phyloP scores from a whole-genome alignment of 768 basidiomycete genomes.

The Boletus pseudo-olivaceus region DNA sequence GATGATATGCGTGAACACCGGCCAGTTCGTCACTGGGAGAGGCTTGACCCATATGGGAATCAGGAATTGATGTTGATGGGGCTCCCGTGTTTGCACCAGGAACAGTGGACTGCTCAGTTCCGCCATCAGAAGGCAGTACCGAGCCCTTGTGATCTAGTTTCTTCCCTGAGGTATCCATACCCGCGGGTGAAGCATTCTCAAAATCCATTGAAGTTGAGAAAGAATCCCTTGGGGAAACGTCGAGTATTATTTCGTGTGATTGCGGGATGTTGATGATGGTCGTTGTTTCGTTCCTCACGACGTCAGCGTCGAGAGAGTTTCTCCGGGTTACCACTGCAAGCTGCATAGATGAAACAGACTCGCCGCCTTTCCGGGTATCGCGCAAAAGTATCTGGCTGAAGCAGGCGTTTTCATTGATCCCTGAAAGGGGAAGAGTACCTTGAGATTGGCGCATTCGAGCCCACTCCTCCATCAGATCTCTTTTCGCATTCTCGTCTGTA shows the following conservation, averaged over 20 bases:
- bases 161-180: neutral
- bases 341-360: neutral
- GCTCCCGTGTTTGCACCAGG: neutral
- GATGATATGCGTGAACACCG: neutral
- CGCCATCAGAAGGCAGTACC: neutral
- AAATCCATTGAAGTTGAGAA: neutral
- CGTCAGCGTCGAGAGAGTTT: neutral
- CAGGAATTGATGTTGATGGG: neutral
- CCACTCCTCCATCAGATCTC: slow-evolving; percentile 30
- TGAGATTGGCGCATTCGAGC: slow-evolving; percentile 29
- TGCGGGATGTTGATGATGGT: neutral
- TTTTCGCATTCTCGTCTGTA: slow-evolving; percentile 20
- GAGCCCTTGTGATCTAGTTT: neutral
- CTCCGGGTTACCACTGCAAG: neutral
- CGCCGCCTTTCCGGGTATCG: neutral
- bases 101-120: neutral
- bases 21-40: neutral
- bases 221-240: neutral
- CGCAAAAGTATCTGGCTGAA: neutral
- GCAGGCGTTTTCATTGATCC: slow-evolving; percentile 2
- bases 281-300: neutral
- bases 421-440: slow-evolving; percentile 18
- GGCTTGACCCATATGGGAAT: neutral
- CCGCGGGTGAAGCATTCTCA: neutral
- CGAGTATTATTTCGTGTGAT: neutral